These are phyloP conservation scores for Coniochaeta sp. DNA, from an alignment of 2,329 filamentous ascomycete species.

Conservation along the genomic window DNA sequence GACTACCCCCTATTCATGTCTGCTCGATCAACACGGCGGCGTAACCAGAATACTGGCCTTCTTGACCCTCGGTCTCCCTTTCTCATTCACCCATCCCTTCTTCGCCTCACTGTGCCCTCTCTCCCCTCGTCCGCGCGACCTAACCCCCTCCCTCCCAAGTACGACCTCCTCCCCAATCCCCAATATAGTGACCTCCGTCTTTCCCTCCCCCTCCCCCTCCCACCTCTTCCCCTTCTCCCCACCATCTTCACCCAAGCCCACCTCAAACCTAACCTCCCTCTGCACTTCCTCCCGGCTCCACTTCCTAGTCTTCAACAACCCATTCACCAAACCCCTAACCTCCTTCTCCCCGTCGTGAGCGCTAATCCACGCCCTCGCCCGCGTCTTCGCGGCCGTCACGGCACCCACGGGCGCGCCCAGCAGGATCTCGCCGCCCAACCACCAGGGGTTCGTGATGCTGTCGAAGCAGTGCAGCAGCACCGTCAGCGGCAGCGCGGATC, in stretches of 20 bases:
- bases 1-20: background rate
- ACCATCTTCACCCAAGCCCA: background rate
- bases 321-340: conserved; percentile 43
- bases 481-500: conserved; percentile 54
- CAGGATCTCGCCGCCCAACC: conserved; percentile 52
- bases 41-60: background rate
- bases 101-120: background rate
- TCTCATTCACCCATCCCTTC: background rate
- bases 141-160: conserved; percentile 31
- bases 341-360: conserved; percentile 56
- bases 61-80: background rate
- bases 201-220: background rate
- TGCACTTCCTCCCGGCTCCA: conserved; percentile 39
- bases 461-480: conserved; percentile 60
- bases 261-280: conserved; percentile 9
- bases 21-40: background rate
- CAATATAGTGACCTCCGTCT: conserved; percentile 35
- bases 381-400: conserved; percentile 46
- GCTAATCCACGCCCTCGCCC: conserved; percentile 52
- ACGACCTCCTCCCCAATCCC: conserved; percentile 34
- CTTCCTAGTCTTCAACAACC: conserved; percentile 38
- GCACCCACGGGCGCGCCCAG: conserved; percentile 49
- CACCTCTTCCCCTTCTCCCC: conserved; percentile 5
- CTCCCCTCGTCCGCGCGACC: background rate
- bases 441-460: conserved; percentile 51